Evolutionary conservation across 2,329 filamentous ascomycete species (phyloP).

Genomic region (Calonectria pseudoreteaudii): DNA sequence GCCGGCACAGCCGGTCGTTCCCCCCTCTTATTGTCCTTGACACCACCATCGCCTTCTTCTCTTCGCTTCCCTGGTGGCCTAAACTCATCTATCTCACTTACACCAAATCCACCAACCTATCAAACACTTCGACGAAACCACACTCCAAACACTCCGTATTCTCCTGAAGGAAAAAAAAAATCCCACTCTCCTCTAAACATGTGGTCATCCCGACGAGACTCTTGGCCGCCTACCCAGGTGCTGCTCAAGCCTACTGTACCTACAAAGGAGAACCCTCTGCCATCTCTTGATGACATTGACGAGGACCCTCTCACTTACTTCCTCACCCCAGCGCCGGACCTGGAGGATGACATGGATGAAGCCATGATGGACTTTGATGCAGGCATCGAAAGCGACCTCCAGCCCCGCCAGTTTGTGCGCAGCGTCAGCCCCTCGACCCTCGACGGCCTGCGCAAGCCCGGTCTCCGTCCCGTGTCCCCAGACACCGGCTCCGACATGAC

Average conservation of each 20-base stretch:
- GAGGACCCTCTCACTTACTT: conserved; percentile 69
- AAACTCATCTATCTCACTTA: conserved; percentile 23
- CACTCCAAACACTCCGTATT: conserved; percentile 1
- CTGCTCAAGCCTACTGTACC: conserved; percentile 57
- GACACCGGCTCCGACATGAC: conserved; percentile 52
- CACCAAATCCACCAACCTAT: conserved; percentile 14
- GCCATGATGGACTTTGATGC: conserved; percentile 67
- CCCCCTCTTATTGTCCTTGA: conserved; percentile 29
- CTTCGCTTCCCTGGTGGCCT: conserved; percentile 28
- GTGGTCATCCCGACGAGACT: conserved; percentile 54
- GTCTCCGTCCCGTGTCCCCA: conserved; percentile 41
- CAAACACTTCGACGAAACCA: conserved; percentile 2
- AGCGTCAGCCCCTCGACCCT: conserved; percentile 69
- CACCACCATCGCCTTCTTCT: conserved; percentile 29
- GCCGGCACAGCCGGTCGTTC: conserved; percentile 36
- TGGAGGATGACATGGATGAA: conserved; percentile 56
- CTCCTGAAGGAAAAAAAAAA: neutral
- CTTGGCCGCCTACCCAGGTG: conserved; percentile 66
- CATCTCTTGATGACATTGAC: conserved; percentile 61
- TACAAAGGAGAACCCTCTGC: conserved; percentile 53
- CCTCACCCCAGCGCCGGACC: conserved; percentile 60
- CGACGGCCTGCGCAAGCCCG: conserved; percentile 60
- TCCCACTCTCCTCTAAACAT: conserved; percentile 22
- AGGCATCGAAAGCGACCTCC: conserved; percentile 65
- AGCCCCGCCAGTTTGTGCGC: conserved; percentile 59